Base-by-base conservation (phyloP, 345 rosid species). In the Gossypium sturtianum region DNA sequence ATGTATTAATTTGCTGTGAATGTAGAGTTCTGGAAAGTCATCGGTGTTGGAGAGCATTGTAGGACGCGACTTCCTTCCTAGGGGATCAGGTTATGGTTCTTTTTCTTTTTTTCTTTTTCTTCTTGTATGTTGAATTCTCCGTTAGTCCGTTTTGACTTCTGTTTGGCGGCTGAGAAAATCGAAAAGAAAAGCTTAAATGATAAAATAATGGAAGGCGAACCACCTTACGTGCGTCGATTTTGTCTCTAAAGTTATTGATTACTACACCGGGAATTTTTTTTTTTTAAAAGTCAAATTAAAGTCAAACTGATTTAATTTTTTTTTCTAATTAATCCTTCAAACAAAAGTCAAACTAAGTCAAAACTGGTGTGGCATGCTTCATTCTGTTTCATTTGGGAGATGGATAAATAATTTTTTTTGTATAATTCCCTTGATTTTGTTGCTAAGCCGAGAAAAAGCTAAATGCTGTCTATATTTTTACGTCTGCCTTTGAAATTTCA, bases 1-100 rank as follows among this genome's bases (percentile, higher is more conserved):
- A 34, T 43, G 25, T 47, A 3, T 27, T 16, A n/a, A 27, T 56
- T 70, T 47, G 27, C 12, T 67, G 25, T 56, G 60, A 20, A 7
- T 72, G 70, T 85, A 92, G 98, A 94, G 98, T 76, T 94, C 98
- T 11, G 98, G 98, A 48, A 94, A 94, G 81, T 94, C 98, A 66
- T 94, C 98, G 0, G 98, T 94, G n/a, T 88, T 94, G 58, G 98
- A 94, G 86, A 94, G 98, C 77, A 86, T 94, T 15, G 98, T 94
- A 12, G 98, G 98, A 34, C 85, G 97, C 63, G 98, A 94, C 78
- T 94, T 94, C 71, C 98, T 94, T 72, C 98, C 98, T 17, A 84
- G 98, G 86, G 98, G 98, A 87, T 94, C 98, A 3, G 98, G 98
- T 90, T 74, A 45, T 85, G 74, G 22, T 7, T 9, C 15, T 17